Percentiles rank a stretch among this genome's conserved stretches.
Evolutionary conservation across 768 basidiomycete genomes (phyloP).

Genomic region (Imleria badia): DNA sequence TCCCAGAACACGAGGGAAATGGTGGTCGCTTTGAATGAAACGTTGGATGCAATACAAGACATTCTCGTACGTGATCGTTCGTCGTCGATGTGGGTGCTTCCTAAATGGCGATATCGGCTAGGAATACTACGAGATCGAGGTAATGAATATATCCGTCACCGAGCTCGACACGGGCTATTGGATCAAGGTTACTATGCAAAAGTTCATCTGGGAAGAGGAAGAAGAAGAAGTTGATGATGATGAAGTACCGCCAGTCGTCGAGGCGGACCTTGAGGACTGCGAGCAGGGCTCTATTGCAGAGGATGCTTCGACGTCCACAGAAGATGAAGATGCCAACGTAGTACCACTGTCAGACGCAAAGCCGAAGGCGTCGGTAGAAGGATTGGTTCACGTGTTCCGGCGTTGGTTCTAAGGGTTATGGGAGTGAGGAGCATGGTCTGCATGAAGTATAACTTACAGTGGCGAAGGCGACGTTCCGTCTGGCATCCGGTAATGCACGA

Average conservation of each 20-base stretch:
- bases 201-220: not conserved
- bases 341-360: not conserved
- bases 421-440: too few relatives aligned
- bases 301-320: not conserved
- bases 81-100: not conserved
- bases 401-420: too few relatives aligned
- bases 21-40: not conserved
- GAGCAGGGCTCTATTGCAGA: not conserved
- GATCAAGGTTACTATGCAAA: conserved; percentile 2
- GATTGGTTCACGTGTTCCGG: too few relatives aligned
- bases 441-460: too few relatives aligned
- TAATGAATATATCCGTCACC: not conserved
- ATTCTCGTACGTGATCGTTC: conserved; percentile 10
- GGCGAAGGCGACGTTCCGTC: too few relatives aligned
- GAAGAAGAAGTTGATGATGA: not conserved
- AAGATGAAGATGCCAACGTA: too few relatives aligned
- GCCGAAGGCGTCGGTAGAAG: too few relatives aligned
- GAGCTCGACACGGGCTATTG: conserved; percentile 23
- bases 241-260: not conserved
- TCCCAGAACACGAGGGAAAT: conserved; percentile 1
- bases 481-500: too few relatives aligned
- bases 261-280: not conserved
- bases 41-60: not conserved
- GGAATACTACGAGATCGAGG: conserved; percentile 3
- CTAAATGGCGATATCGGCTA: not conserved